These are phyloP conservation scores for Wickerhamiella sergipiensis DNA, from an alignment of 805 yeast genomes.

Conservation along the genomic window DNA sequence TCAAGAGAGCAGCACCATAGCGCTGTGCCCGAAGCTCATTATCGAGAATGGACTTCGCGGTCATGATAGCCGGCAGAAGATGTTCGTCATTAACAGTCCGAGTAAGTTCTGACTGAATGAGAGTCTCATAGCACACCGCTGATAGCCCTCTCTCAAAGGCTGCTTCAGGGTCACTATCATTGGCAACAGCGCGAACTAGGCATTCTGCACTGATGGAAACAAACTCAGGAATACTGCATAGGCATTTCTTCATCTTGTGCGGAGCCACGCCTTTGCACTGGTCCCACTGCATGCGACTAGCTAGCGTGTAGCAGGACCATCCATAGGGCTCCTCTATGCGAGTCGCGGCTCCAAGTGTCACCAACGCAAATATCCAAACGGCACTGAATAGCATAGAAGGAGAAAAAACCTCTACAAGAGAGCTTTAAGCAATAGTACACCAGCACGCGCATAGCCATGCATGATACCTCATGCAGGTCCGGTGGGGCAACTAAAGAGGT, in stretches of 20 bases:
- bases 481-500: not conserved
- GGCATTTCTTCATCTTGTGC: slow-evolving; percentile 2
- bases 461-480: not conserved
- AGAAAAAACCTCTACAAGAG: not conserved
- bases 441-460: not conserved
- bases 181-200: slow-evolving; percentile 6
- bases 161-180: slow-evolving; percentile 5
- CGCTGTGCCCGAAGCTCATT: slow-evolving; percentile 6
- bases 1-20: slow-evolving; percentile 8
- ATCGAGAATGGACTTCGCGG: slow-evolving; percentile 9
- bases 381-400: not conserved
- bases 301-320: slow-evolving; percentile 14
- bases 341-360: not conserved
- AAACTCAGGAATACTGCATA: slow-evolving; percentile 9
- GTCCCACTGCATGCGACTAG: slow-evolving; percentile 9
- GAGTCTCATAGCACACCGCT: slow-evolving; percentile 3
- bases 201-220: slow-evolving; percentile 7
- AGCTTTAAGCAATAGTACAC: not conserved
- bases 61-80: slow-evolving; percentile 4
- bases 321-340: slow-evolving; percentile 9
- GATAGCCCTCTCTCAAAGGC: slow-evolving; percentile 1
- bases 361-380: not conserved
- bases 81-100: not conserved
- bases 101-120: not conserved
- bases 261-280: slow-evolving; percentile 1